These are phyloP conservation scores for Picochlorum sp. DNA, from an alignment of 139 green algal species.

Conservation along the genomic window DNA sequence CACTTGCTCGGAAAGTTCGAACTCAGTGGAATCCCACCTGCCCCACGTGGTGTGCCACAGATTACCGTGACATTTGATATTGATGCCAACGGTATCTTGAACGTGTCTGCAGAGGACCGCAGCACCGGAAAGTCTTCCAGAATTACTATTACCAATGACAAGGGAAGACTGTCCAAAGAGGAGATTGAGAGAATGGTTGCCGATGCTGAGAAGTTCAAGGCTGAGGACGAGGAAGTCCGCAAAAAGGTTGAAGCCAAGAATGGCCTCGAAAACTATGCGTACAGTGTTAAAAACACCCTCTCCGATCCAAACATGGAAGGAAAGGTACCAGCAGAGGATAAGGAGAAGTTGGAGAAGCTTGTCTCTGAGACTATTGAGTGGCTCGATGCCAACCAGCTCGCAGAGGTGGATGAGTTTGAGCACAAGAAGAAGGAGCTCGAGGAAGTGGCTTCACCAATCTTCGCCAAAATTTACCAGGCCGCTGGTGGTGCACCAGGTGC, in stretches of 20 bases:
- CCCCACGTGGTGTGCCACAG: slow-evolving; percentile 92
- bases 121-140: slow-evolving; percentile 92
- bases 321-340: slow-evolving; percentile 80
- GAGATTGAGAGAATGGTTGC: slow-evolving; percentile 98
- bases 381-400: slow-evolving; percentile 88
- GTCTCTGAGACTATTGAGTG: slow-evolving; percentile 82
- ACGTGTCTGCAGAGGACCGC: slow-evolving; percentile 96
- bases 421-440: slow-evolving; percentile 97
- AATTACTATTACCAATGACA: slow-evolving; percentile 99
- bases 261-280: slow-evolving; percentile 84
- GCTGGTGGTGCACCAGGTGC: slow-evolving; percentile 21
- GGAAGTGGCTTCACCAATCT: slow-evolving; percentile 86
- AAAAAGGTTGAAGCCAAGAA: slow-evolving; percentile 93
- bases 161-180: slow-evolving; percentile 94
- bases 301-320: slow-evolving; percentile 57
- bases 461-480: slow-evolving; percentile 69
- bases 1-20: slow-evolving; percentile 99
- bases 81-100: slow-evolving; percentile 98
- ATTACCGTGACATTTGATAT: slow-evolving; percentile 98
- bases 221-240: slow-evolving; percentile 88
- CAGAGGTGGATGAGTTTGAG: slow-evolving; percentile 90
- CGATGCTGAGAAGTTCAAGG: slow-evolving; percentile 97
- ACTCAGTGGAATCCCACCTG: slow-evolving; percentile 92
- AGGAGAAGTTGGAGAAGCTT: slow-evolving; percentile 78
- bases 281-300: slow-evolving; percentile 93